Percentiles rank a stretch among this genome's conserved stretches.
Conservation (phyloP, 2,329 filamentous ascomycete genomes). For the Diaporthe citriasiana region DNA sequence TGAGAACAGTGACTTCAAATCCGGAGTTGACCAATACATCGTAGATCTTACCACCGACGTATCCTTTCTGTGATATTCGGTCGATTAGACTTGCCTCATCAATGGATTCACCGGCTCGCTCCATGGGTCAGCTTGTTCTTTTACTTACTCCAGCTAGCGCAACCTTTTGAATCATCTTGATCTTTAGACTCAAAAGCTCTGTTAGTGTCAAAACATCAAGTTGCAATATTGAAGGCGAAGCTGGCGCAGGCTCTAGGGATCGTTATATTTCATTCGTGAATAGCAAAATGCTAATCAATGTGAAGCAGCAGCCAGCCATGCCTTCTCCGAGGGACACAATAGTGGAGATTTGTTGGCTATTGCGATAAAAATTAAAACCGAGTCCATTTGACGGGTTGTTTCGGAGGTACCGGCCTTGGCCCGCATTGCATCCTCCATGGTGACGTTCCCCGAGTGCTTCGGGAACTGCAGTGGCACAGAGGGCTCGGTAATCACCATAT, state of each 20-base stretch:
- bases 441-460: slow-evolving; percentile 15
- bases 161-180: slow-evolving; percentile 12
- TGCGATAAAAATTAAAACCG: neutral
- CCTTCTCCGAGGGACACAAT: neutral
- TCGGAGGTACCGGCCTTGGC: neutral
- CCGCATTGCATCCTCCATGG: neutral
- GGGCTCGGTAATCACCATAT: slow-evolving; percentile 7
- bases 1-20: slow-evolving; percentile 19
- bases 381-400: neutral
- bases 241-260: neutral
- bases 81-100: neutral
- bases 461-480: neutral
- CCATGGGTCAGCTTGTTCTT: neutral
- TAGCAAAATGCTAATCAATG: neutral
- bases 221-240: neutral
- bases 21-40: slow-evolving; percentile 18
- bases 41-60: slow-evolving; percentile 14
- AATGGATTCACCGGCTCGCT: neutral
- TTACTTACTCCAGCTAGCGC: slow-evolving; percentile 1
- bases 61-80: neutral
- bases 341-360: neutral
- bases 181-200: neutral
- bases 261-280: neutral
- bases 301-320: neutral
- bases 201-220: neutral